Base-by-base conservation (phyloP, 2,329 filamentous ascomycete genomes). In the Ilyonectria mors-panacis region DNA sequence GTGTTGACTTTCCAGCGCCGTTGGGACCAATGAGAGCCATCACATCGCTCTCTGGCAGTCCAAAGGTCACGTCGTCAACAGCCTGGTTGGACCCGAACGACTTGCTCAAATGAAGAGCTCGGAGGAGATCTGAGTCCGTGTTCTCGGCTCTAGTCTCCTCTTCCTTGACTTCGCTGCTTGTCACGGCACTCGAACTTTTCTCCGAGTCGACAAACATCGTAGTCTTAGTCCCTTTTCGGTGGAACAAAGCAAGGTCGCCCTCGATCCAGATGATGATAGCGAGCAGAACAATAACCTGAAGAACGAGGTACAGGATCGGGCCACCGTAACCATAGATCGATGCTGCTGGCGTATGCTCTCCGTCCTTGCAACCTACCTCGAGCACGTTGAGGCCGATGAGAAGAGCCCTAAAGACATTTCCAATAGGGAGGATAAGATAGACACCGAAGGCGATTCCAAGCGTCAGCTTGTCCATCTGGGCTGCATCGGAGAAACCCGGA, bases 1-100 rank as follows among this genome's bases (percentile, higher is more conserved):
- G 94, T 0, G 93, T 96, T 0, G 91, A 93, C 76, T 97, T 97
- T 59, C 94, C 94, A 1, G 93, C 93, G 3, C 93, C 92, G 75
- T 94, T 94, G 0, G 92, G 92, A 0, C 93, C 93, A 0, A 95
- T 86, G 0, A 95, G 85, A 0, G 92, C 92, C 74, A 94, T 93
- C 1, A 94, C 90, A 77, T 94, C 90, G 30, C 90, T 88, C 54
- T 86, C 85, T 2, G 86, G 85, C 1, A 94, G 88, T 4, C 90
- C 90, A 66, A 94, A 93, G 0, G 90, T 91, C 17, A 94, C 86
- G 72, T 94, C 88, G 69, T 93, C 87, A 6, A 94, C 91, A 1
- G 92, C 92, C 5, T 87, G 83, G 66, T 88, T 87, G 47, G 83
- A 83, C 2, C 87, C 87, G 74, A 94, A 94, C 0, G 85, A 83